Evolutionary conservation across 257 asterid species (phyloP), one percentile per base, ranked within the genome.

Genomic region (Eustoma russellianum): DNA sequence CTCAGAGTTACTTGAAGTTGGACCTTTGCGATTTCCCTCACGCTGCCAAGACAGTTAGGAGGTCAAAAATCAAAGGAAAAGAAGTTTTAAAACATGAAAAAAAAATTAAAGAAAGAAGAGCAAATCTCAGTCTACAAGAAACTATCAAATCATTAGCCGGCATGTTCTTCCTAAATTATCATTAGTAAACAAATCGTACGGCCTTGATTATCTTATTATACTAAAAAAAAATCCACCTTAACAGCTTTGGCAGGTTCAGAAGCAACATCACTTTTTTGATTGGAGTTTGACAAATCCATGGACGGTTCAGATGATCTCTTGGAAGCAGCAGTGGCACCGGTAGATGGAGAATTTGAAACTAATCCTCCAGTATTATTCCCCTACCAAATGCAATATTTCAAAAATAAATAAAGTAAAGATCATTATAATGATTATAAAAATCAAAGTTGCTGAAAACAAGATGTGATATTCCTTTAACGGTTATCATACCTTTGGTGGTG

Each of bases 271-370:
- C 28, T 79, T 66, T 71, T 79, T 67, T 82, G 43, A 38, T 80
- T 83, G 54, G 38, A 49, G 41, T 60, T 34, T 12, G 92, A 69
- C 46, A 75, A 33, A 50, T 86, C 90, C 71, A 61, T 70, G 67
- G 95, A 78, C 79, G 92, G 95, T 71, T 78, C 89, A 44, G 95
- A 79, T 73, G 94, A 74, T 68, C 73, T 78, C 84, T 79, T 79
- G 48, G 88, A 78, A 19, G 81, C 85, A 24, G 80, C 68, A 56
- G 72, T 66, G 16, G 81, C 85, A 24, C 82, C 67, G 58, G 72
- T 66, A 35, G 75, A 58, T 44, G 93, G 77, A 38, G 83, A 60
- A 17, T 28, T 41, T 19, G 55, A 48, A 17, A 59, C 46, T 48
- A 60, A 49, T 59, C 50, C 43, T 10, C 43, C 60, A 18, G 50